These are phyloP conservation scores for Fusarium continuum DNA, from an alignment of 2,329 filamentous ascomycete genomes.

Conservation along the genomic window DNA sequence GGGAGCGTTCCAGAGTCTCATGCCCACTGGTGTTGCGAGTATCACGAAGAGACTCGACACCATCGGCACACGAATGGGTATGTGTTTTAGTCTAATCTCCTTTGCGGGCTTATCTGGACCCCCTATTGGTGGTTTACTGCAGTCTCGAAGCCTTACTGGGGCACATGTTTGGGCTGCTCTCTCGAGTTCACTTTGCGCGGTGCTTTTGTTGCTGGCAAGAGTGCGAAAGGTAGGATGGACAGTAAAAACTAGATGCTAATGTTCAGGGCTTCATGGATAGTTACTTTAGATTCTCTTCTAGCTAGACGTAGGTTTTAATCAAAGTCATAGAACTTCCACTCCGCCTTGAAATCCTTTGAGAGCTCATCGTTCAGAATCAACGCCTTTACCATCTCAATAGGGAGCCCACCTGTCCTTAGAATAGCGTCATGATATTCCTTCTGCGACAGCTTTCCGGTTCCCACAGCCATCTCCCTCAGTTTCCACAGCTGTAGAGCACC, in stretches of 20 bases:
- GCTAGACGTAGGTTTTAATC: background rate
- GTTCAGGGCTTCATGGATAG: background rate
- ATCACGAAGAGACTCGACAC: constrained; percentile 52
- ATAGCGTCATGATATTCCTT: constrained; percentile 33
- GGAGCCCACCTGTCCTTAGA: constrained; percentile 16
- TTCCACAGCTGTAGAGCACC: constrained; percentile 30
- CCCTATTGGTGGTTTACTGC: constrained; percentile 49
- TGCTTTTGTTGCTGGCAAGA: constrained; percentile 27
- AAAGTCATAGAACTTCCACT: constrained; percentile 34
- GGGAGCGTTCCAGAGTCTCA: constrained; percentile 53
- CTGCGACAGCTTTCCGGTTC: constrained; percentile 5
- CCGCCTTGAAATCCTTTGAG: constrained; percentile 15
- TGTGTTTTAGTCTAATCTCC: constrained; percentile 53
- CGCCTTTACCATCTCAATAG: constrained; percentile 34
- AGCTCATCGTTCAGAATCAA: constrained; percentile 16
- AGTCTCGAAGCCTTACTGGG: constrained; percentile 37
- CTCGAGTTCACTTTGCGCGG: constrained; percentile 42
- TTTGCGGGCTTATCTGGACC: constrained; percentile 52
- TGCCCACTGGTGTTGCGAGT: constrained; percentile 51
- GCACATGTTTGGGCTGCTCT: constrained; percentile 49
- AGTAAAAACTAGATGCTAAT: constrained; percentile 27
- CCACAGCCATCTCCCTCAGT: constrained; percentile 21
- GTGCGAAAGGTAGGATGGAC: constrained; percentile 35
- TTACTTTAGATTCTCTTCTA: background rate
- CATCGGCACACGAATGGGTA: constrained; percentile 53